Percentiles rank a stretch among this genome's conserved stretches.
Conservation (phyloP, 2,329 filamentous ascomycete genomes). For the Dothidotthia symphoricarpi region DNA sequence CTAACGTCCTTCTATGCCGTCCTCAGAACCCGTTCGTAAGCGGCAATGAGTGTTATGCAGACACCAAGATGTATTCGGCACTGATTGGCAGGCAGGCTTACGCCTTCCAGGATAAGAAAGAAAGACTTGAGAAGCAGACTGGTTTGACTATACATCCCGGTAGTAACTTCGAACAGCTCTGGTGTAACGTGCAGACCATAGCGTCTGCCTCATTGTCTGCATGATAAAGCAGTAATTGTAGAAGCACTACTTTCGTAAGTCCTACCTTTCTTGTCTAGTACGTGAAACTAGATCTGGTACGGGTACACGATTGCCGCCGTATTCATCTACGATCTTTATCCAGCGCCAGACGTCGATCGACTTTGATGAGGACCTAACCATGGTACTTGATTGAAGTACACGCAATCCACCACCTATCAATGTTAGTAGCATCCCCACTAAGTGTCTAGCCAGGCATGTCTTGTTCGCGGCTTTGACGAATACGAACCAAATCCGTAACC, state of each 20-base stretch:
- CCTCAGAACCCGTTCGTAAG: conserved; percentile 37
- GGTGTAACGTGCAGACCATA: conserved; percentile 31
- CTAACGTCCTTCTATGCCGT: conserved; percentile 35
- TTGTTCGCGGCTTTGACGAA: too few species aligned
- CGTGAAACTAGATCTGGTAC: conserved; percentile 31
- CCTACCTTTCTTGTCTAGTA: conserved; percentile 29
- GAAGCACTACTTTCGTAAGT: conserved; percentile 35
- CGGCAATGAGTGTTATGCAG: conserved; percentile 39
- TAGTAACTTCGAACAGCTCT: conserved; percentile 32
- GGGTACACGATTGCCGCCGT: conserved; percentile 32
- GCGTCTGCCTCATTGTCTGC: conserved; percentile 33
- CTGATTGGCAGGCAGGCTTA: conserved; percentile 36
- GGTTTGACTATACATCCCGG: conserved; percentile 35
- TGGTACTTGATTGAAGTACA: too few species aligned
- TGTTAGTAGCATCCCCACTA: too few species aligned
- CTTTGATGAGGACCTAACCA: too few species aligned
- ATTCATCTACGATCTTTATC: conserved; percentile 37
- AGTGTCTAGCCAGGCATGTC: too few species aligned
- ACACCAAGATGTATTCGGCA: conserved; percentile 32
- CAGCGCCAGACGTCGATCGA: conserved; percentile 33
- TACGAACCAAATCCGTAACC: too few species aligned
- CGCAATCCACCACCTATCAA: conserved; percentile 17
- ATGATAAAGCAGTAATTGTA: conserved; percentile 42
- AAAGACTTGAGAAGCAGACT: conserved; percentile 37
- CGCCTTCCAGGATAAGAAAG: conserved; percentile 37